Evolutionary conservation across 306 rosid species (phyloP), one percentile per base, ranked within the genome.

Genomic region (Acacia crassicarpa): DNA sequence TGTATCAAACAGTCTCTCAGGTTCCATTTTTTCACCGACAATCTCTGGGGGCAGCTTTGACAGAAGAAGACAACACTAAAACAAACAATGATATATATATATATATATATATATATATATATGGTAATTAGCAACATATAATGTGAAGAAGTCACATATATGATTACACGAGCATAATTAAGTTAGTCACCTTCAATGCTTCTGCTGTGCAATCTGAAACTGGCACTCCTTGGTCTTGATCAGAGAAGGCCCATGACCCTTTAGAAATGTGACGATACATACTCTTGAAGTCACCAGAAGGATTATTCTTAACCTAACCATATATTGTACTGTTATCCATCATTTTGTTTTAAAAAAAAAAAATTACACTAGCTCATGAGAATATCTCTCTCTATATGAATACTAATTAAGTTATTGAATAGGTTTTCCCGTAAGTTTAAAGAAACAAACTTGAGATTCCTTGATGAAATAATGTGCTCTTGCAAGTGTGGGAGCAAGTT

Each of bases 11-110:
- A 90, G 25, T 44, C 83, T 43, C 74, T 84, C 0, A 27, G 91
- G 30, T 58, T 58, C 65, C 30, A 58, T 3, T 4, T 58, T 58
- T 58, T 22, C 65, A 58, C 65, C 65, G 11, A 86, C 87, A 56
- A 84, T 67, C 13, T 88, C 83, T 5, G 88, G 79, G 2, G 90
- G 75, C 85, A 88, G 62, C 82, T 25, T 54, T 35, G 86, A 76
- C 5, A 88, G 70, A 35, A 84, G 67, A 3, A 85, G 78, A 84
- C 93, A 86, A 67, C 93, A 46, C 51, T 46, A 9, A 8, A 46
- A 5, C 40, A 35, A 5, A 35, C 40, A 35, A 35, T 35, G 40
- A 10, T 62, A 19, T 17, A 25, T 61, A 19, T 17, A 25, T 27
- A 27, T 61, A 9, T 27, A 54, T 20, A 17, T 16, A 49, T 15